phyloP scores from a whole-genome alignment of 768 basidiomycete species.

The Hypholoma fasciculare region DNA sequence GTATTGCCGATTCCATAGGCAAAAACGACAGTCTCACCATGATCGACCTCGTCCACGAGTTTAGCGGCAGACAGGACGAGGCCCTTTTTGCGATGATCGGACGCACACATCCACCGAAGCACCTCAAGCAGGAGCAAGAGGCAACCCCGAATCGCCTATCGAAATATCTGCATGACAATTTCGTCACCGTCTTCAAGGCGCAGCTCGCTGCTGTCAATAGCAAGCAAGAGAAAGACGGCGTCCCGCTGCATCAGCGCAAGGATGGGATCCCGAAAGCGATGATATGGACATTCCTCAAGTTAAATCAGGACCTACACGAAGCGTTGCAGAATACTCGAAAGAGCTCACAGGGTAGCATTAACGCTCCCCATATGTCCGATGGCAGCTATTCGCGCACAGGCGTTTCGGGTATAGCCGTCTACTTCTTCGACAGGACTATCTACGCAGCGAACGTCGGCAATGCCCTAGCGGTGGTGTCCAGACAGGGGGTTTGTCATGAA shows the following conservation, averaged over 20 bases:
- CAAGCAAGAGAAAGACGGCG: slow-evolving; percentile 36
- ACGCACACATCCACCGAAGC: slow-evolving; percentile 51
- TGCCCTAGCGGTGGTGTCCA: slow-evolving; percentile 83
- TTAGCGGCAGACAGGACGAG: slow-evolving; percentile 73
- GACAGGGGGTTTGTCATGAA: slow-evolving; percentile 68
- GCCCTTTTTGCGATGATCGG: slow-evolving; percentile 98
- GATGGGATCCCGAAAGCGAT: slow-evolving; percentile 73
- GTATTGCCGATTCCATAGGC: slow-evolving; percentile 92
- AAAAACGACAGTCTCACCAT: slow-evolving; percentile 77
- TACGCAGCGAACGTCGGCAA: slow-evolving; percentile 92
- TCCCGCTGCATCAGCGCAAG: slow-evolving; percentile 9
- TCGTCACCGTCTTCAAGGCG: slow-evolving; percentile 57
- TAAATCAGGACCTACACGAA: slow-evolving; percentile 83
- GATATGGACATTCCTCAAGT: slow-evolving; percentile 81
- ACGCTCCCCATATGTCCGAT: slow-evolving; percentile 36
- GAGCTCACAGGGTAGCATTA: slow-evolving; percentile 65
- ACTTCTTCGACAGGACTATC: slow-evolving; percentile 75
- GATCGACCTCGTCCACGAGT: slow-evolving; percentile 91
- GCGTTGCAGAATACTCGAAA: slow-evolving; percentile 64
- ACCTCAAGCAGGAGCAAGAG: slow-evolving; percentile 42
- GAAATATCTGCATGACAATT: slow-evolving; percentile 84
- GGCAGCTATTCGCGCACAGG: slow-evolving; percentile 61
- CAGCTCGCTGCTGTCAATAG: slow-evolving; percentile 55
- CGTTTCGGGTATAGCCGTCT: slow-evolving; percentile 84
- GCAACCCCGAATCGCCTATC: slow-evolving; percentile 68